These are phyloP conservation scores for Fomitiporia mediterranea DNA, from an alignment of 1,284 basidiomycete species.

Conservation along the genomic window DNA sequence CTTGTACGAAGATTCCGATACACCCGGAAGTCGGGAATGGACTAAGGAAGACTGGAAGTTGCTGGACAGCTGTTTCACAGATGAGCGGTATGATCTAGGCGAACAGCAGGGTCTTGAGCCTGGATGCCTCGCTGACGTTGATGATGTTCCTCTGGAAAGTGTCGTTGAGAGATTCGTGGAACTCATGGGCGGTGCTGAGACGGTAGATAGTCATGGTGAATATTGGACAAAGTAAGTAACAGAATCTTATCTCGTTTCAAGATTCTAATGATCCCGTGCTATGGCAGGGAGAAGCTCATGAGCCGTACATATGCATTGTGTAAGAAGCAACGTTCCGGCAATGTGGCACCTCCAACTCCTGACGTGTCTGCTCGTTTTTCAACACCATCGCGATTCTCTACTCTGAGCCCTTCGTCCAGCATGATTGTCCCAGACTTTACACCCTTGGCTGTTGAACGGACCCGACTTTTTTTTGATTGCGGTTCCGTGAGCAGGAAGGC, in stretches of 20 bases:
- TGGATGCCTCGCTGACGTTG: constrained; percentile 42
- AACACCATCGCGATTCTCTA: constrained; percentile 21
- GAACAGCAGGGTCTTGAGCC: constrained; percentile 28
- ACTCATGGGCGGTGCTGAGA: constrained; percentile 40
- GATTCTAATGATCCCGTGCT: constrained; percentile 13
- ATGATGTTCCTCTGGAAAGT: constrained; percentile 43
- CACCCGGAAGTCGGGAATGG: constrained; percentile 40
- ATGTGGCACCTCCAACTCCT: constrained; percentile 49
- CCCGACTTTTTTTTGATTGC: constrained; percentile 29
- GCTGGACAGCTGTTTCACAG: constrained; percentile 71
- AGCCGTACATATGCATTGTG: constrained; percentile 52
- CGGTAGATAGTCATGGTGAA: constrained; percentile 36
- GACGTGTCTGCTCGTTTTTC: constrained; percentile 33
- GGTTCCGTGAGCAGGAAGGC: constrained; percentile 10
- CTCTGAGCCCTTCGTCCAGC: constrained; percentile 21
- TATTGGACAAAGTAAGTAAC: constrained; percentile 49
- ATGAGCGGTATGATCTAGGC: constrained; percentile 52
- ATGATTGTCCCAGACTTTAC: constrained; percentile 46
- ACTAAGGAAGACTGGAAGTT: constrained; percentile 69
- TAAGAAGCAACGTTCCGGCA: constrained; percentile 56
- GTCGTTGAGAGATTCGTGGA: constrained; percentile 54
- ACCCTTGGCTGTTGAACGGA: constrained; percentile 28
- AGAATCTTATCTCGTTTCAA: constrained; percentile 8
- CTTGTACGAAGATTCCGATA: constrained; percentile 6
- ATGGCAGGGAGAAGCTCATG: constrained; percentile 46